Base-by-base conservation (phyloP, 768 basidiomycete species). In the Suillus placidus region DNA sequence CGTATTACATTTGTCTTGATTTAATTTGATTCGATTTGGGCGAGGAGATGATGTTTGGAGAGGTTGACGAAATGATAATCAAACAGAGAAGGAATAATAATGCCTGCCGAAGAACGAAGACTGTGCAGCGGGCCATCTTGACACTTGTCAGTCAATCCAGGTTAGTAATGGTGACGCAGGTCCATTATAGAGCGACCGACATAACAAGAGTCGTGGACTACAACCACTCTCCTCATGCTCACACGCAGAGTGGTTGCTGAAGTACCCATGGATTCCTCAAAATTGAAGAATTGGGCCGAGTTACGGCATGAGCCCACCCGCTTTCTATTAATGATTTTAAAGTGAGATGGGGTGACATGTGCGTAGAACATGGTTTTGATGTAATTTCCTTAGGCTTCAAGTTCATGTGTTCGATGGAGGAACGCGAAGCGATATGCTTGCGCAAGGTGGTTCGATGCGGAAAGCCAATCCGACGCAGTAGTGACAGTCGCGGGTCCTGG, bases 331-430 rank as follows among this genome's bases (percentile, higher is more conserved):
- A n/a, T n/a, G 69, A 82, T 64, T 8, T 64, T 23, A 2, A 7
- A 7, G 47, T 75, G 76, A 18, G 43, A 60, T 0, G 63, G 12
- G 0, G 23, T 20, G 0, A n/a, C 4, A 14, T 69, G 51, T 7
- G 70, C 35, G 18, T 60, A 32, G 68, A 80, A 79, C 8, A 74
- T 49, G 0, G 60, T 55, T 7, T 49, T 45, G 63, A 80, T 76
- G 45, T 74, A 68, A 4, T 71, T 61, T 0, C 61, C 63, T 43
- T 79, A 81, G 0, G n/a, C 60, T 4, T 38, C 3, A n/a, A 80
- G 73, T 54, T 80, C 74, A 0, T 55, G 20, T 4, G 38, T 12
- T 6, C 75, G 67, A 60, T 78, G 72, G 0, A 73, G 74, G 62
- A 76, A 78, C 1, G 68, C 68, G 60, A 72, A 79, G 0, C 23